Conservation (phyloP, 2,329 filamentous ascomycete genomes). For the Sordariomycetes sp. region DNA sequence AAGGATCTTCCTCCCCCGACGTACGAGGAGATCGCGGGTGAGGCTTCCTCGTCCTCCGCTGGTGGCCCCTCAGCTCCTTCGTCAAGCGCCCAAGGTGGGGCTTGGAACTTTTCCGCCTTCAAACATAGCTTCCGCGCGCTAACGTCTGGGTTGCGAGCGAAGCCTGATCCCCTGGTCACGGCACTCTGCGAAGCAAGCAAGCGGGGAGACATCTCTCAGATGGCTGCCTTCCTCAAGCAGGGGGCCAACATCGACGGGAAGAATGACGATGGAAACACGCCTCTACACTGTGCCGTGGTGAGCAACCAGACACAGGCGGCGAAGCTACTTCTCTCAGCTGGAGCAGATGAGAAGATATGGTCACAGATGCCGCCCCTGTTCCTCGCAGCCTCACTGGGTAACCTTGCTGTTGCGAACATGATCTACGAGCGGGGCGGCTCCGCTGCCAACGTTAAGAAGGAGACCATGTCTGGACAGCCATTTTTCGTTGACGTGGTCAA, state of each 20-base stretch:
- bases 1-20: slow-evolving; percentile 14
- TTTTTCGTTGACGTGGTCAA: slow-evolving; percentile 19
- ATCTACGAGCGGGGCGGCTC: slow-evolving; percentile 15
- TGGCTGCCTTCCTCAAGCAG: slow-evolving; percentile 20
- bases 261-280: slow-evolving; percentile 23
- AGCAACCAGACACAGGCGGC: slow-evolving; percentile 20
- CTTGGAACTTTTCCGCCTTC: too few relatives aligned
- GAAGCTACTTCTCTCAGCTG: slow-evolving; percentile 19
- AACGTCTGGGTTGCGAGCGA: slow-evolving; percentile 18
- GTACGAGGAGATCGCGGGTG: slow-evolving; percentile 9
- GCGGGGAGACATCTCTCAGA: slow-evolving; percentile 21
- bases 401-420: slow-evolving; percentile 14
- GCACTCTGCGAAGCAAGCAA: slow-evolving; percentile 24
- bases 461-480: slow-evolving; percentile 15
- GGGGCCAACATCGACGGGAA: slow-evolving; percentile 25
- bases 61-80: too few relatives aligned
- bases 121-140: slow-evolving; percentile 24
- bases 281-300: slow-evolving; percentile 23
- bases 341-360: slow-evolving; percentile 14
- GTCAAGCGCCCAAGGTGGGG: too few relatives aligned
- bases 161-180: slow-evolving; percentile 25
- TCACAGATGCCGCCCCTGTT: slow-evolving; percentile 22
- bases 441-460: slow-evolving; percentile 16
- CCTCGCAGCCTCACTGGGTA: slow-evolving; percentile 19
- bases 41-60: not conserved